Conservation (phyloP, 2,329 filamentous ascomycete genomes). For the Colletotrichum zoysiae region DNA sequence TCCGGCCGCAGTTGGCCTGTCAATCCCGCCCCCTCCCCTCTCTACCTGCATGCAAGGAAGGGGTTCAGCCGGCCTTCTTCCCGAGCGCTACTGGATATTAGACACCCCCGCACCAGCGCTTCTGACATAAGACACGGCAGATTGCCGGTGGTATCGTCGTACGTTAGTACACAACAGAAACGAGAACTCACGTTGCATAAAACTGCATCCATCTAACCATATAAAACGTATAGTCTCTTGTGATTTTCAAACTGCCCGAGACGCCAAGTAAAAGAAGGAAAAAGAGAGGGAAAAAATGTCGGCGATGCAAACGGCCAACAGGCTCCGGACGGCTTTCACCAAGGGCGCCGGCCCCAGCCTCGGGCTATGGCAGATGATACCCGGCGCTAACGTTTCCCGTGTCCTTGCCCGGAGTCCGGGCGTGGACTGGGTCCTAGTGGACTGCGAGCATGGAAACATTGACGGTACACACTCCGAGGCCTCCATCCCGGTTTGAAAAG, state of each 20-base stretch:
- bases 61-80: conserved; percentile 5
- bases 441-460: conserved; percentile 66
- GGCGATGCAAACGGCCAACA: conserved; percentile 60
- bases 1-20: neutral
- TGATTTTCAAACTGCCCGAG: too few species aligned
- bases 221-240: neutral
- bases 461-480: conserved; percentile 57
- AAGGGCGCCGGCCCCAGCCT: conserved; percentile 62
- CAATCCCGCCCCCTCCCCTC: neutral
- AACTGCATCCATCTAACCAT: neutral
- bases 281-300: conserved; percentile 24
- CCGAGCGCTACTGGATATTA: neutral
- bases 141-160: neutral
- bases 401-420: conserved; percentile 70
- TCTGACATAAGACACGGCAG: conserved; percentile 6
- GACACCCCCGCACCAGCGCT: conserved; percentile 7
- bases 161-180: neutral
- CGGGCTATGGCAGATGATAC: conserved; percentile 74
- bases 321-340: conserved; percentile 62
- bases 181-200: neutral
- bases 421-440: conserved; percentile 75
- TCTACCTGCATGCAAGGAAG: conserved; percentile 2
- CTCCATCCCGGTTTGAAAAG: neutral
- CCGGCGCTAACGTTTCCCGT: conserved; percentile 70
- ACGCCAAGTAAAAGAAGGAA: neutral